Base-by-base conservation (phyloP, 164 flowering plant species). In the Annona cherimola region DNA sequence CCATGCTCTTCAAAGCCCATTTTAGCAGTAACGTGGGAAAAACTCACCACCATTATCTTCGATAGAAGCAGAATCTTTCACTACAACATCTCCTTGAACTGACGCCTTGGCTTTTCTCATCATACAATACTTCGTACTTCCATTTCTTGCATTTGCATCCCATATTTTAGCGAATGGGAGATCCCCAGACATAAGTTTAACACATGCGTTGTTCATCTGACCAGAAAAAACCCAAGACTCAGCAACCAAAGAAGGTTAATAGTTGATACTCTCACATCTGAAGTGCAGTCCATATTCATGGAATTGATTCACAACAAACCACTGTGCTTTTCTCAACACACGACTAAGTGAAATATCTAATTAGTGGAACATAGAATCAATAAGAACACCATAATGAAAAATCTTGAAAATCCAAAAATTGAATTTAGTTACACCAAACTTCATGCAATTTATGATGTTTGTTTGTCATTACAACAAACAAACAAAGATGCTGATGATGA, bases 41-140 rank as follows among this genome's bases (percentile, higher is more conserved):
- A 63, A 63, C 67, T 40, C 39, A 63, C 67, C 67, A 63, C 12
- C 42, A 63, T 39, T 3, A 63, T 63, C 67, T 35, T 8, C 44
- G 41, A 63, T 40, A 41, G 67, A 43, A 63, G 44, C 12, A 63
- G 42, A 63, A 40, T 63, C 67, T 63, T 41, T 63, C 18, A 14
- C 20, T 39, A 63, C 44, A 63, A 63, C 16, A 63, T 63, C 43
- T 63, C 67, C 67, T 63, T 63, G 42, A 41, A 40, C 42, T 11
- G 67, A 40, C 9, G 67, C 44, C 67, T 63, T 63, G 14, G 5
- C 67, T 4, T 63, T 63, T 63, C 19, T 41, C 67, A 12, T 2
- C n/a, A 63, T 39, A 16, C 67, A 4, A 41, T 41, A 16, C 16
- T 63, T 63, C 39, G 39, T 43, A 63, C 16, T 63, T 16, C 5